phyloP scores from a whole-genome alignment of 1,284 basidiomycete genomes.

The Melampsora americana region DNA sequence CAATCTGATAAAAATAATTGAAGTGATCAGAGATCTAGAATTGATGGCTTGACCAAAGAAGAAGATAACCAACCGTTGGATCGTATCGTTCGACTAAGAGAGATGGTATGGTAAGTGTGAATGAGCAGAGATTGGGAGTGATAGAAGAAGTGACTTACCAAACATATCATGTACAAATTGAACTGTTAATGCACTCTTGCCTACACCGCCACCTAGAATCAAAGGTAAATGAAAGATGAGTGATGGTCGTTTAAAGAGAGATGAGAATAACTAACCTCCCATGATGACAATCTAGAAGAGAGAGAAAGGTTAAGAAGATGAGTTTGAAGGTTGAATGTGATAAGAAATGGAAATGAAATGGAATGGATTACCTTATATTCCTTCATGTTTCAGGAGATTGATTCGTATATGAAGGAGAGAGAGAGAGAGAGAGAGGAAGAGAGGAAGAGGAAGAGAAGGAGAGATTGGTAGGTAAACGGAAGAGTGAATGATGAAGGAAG shows the following conservation, averaged over 20 bases:
- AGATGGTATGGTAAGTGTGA: slow-evolving; percentile 1
- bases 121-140: slow-evolving; percentile 53
- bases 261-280: slow-evolving; percentile 30
- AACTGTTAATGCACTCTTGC: slow-evolving; percentile 71
- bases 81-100: slow-evolving; percentile 42
- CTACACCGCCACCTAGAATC: slow-evolving; percentile 59
- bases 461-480: too few species aligned
- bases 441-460: too few species aligned
- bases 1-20: slow-evolving; percentile 51
- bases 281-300: slow-evolving; percentile 41
- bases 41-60: slow-evolving; percentile 47
- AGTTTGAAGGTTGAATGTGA: too few species aligned
- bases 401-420: background rate
- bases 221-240: background rate
- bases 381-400: too few species aligned
- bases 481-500: too few species aligned
- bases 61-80: slow-evolving; percentile 53
- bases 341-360: background rate
- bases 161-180: slow-evolving; percentile 72
- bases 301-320: too few species aligned
- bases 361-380: too few species aligned
- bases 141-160: slow-evolving; percentile 62
- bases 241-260: background rate
- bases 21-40: background rate
- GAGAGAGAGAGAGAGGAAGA: background rate